Conservation (phyloP, 192 early-diverging fungal genomes). For the Geranomyces variabilis region DNA sequence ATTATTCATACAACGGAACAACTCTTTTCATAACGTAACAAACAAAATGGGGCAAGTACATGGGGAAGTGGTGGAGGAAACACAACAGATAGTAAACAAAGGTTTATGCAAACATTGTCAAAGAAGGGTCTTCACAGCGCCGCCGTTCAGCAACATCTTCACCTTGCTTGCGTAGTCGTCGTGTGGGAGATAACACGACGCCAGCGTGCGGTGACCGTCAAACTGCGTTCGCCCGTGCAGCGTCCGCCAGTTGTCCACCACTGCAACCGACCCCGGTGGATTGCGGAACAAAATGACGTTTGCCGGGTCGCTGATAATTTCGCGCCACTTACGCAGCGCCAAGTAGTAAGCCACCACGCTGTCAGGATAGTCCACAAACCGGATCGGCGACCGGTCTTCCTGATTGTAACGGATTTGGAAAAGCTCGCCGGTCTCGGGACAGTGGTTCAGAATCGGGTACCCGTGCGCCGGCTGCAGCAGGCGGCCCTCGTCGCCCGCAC, state of each 20-base stretch:
- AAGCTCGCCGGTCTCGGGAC: slow-evolving; percentile 46
- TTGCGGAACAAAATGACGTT: slow-evolving; percentile 67
- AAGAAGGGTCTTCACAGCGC: too few species aligned
- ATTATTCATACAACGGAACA: too few species aligned
- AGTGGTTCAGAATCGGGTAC: slow-evolving; percentile 63
- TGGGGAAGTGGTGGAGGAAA: too few species aligned
- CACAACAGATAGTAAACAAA: not conserved
- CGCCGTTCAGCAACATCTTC: slow-evolving; percentile 18
- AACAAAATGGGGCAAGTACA: too few species aligned
- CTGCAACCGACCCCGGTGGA: slow-evolving; percentile 65
- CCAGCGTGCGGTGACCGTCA: slow-evolving; percentile 66
- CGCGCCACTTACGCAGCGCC: slow-evolving; percentile 68
- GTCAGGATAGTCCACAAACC: slow-evolving; percentile 26
- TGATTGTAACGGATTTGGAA: slow-evolving; percentile 80
- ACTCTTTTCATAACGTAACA: too few species aligned
- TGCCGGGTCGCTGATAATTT: slow-evolving; percentile 50
- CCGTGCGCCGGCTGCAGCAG: slow-evolving; percentile 53
- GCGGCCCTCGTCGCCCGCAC: slow-evolving; percentile 67
- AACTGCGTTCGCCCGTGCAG: slow-evolving; percentile 74
- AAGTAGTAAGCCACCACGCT: slow-evolving; percentile 64
- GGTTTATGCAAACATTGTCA: not conserved
- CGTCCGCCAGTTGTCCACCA: slow-evolving; percentile 79
- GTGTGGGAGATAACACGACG: slow-evolving; percentile 68
- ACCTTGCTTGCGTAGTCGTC: slow-evolving; percentile 71
- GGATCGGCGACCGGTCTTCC: slow-evolving; percentile 72